A percentile compares a stretch with the other conserved stretches of the same genome.
These are phyloP conservation scores for Backusella mclennaniae DNA, from an alignment of 192 early-diverging fungal species.

Conservation along the genomic window DNA sequence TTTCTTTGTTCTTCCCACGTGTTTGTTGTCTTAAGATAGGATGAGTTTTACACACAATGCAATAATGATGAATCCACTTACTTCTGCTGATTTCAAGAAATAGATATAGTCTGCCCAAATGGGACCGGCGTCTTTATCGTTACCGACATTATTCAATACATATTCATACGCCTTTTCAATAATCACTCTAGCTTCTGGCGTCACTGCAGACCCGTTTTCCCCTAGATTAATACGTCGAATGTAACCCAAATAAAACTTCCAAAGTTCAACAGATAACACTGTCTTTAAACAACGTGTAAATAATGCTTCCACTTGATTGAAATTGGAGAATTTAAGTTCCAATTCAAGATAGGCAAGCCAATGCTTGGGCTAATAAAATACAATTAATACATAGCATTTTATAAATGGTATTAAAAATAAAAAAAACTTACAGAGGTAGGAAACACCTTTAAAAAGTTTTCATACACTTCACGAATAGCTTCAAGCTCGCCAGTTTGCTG, in stretches of 20 bases:
- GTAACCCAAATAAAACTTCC: constrained; percentile 88
- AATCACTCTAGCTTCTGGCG: constrained; percentile 60
- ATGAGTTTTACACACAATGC: not conserved
- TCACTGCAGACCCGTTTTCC: constrained; percentile 44
- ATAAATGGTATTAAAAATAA: not conserved
- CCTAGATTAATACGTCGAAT: constrained; percentile 72
- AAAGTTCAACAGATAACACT: constrained; percentile 85
- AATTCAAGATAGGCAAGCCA: constrained; percentile 79
- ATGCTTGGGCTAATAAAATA: constrained; percentile 52
- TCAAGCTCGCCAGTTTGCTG: constrained; percentile 54
- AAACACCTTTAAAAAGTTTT: constrained; percentile 70
- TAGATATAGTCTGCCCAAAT: constrained; percentile 89
- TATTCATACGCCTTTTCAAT: constrained; percentile 87
- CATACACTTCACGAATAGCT: constrained; percentile 63
- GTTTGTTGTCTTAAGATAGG: constrained; percentile 41
- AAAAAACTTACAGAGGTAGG: constrained; percentile 74
- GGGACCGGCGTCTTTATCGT: constrained; percentile 82
- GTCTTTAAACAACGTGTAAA: constrained; percentile 79
- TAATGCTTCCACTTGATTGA: constrained; percentile 75
- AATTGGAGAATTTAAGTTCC: constrained; percentile 77
- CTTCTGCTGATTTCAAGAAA: constrained; percentile 50
- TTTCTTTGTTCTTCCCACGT: constrained; percentile 91
- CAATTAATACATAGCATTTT: not conserved
- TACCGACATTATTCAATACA: constrained; percentile 83
- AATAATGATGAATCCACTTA: not conserved